Base-by-base conservation (phyloP, 2,329 filamentous ascomycete genomes). In the Sporothrix brunneoviolacea region DNA sequence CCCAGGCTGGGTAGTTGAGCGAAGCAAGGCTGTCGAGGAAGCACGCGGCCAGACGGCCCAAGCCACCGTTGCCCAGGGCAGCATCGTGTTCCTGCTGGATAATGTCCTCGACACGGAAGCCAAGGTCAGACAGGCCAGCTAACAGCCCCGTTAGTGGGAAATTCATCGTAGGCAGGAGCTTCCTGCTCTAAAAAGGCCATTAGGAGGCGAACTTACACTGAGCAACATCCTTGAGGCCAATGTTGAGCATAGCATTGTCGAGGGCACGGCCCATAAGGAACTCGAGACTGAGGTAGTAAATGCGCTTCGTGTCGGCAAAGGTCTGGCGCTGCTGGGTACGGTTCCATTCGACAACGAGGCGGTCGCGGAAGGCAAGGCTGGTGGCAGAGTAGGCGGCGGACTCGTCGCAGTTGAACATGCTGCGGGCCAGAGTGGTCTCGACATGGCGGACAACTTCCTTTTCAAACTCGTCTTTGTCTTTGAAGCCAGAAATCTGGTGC, bases 211-310 rank as follows among this genome's bases (percentile, higher is more conserved):
- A 18, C 32, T 59, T 69, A 93, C 90, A 78, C 69, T 82, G 84
- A 47, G 93, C 91, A 54, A 84, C 73, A 60, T 90, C 81, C 70
- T 97, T 98, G 66, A 89, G 76, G 21, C 88, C 88, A 50, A 95
- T 82, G 67, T 98, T 98, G 58, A 98, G 79, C 88, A 98, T 96
- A 56, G 93, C 91, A 80, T 98, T 98, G 75, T 98, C 93, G 57
- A 98, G 73, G 41, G 93, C 87, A 64, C 93, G 80, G 37, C 93
- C 93, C 93, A 98, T 98, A 62, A 98, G 73, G 63, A 98, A 98
- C 70, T 98, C 93, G 52, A 98, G 81, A 59, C 91, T 96, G 54
- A 98, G 80, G 66, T 98, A 98, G 73, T 98, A 98, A 60, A 98
- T 80, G 55, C 93, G 83, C 78, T 98, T 98, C 69, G 82, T 83